Evolutionary conservation across 2,329 filamentous ascomycete species (phyloP), one percentile per base, ranked within the genome.

Genomic region (Talaromyces sp.): DNA sequence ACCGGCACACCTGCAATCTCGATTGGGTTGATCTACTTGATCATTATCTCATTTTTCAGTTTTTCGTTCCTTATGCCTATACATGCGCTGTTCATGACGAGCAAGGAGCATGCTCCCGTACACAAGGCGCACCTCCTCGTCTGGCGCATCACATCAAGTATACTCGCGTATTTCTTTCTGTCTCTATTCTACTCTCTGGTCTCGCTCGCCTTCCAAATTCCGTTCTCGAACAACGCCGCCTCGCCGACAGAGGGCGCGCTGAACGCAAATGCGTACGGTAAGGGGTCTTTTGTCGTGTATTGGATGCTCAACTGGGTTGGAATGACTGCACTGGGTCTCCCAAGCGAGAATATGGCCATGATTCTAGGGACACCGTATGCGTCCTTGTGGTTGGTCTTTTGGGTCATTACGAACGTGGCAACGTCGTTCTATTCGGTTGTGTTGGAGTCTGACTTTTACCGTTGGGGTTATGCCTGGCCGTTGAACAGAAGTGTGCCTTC

Each of bases 31-130:
- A 88, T 89, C 67, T 88, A 88, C 69, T 75, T 88, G 1, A 88
- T 89, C 68, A 88, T 89, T 68, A 79, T 88, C 44, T 84, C 85
- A 0, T 88, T 88, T 76, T 88, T 88, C 76, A 85, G 81, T 31
- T 88, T 86, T 71, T 79, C 82, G 0, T 88, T 88, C 75, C 85
- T 88, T 68, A 76, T 88, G 50, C 86, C 86, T 0, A 83, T 87
- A 14, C 85, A 89, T 70, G 81, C 80, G 67, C 81, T 83, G 69
- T 86, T 86, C 69, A 77, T 87, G 63, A 77, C 82, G 55, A 79
- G 79, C 11, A 59, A 60, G n/a, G 58, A 66, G 16, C 85, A 86
- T 63, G 84, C 83, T 1, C 83, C 84, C 0, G 77, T 88, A 0
- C 82, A 84, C 54, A 83, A 84, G 68, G 77, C 76, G 66, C 83